These are phyloP conservation scores for Pyrenula massariospora DNA, from an alignment of 495 filamentous ascomycete species.

Conservation along the genomic window DNA sequence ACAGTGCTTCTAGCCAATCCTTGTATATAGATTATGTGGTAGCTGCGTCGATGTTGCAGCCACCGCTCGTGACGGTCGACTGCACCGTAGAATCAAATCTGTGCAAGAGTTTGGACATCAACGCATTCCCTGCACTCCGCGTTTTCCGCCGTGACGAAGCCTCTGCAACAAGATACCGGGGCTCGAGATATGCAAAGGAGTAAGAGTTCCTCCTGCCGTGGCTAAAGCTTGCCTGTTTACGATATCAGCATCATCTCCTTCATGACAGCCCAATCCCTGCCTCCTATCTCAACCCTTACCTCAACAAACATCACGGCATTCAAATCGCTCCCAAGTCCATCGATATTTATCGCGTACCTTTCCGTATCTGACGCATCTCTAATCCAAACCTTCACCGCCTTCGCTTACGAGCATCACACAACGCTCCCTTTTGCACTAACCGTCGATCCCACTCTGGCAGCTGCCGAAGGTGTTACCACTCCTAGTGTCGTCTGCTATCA, in stretches of 20 bases:
- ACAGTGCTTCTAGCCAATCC: neutral
- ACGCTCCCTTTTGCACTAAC: neutral
- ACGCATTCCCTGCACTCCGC: neutral
- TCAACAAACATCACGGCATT: neutral
- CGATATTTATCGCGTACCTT: neutral
- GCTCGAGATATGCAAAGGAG: neutral
- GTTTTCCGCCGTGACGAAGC: neutral
- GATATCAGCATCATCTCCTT: neutral
- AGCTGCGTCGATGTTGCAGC: neutral
- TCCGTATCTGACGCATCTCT: neutral
- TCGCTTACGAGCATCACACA: neutral
- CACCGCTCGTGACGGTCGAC: neutral
- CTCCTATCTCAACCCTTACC: neutral
- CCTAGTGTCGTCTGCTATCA: neutral
- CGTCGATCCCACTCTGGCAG: neutral
- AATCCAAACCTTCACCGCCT: neutral
- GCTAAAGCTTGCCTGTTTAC: too few species aligned
- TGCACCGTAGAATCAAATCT: neutral
- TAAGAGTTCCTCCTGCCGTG: too few species aligned
- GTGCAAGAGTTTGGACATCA: neutral
- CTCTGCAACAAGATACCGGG: neutral
- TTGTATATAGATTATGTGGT: neutral
- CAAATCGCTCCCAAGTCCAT: neutral
- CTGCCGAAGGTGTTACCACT: too few species aligned
- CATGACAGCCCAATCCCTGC: neutral